Evolutionary conservation across 2,329 filamentous ascomycete genomes (phyloP).

Genomic region (Akanthomyces dipterigenus): DNA sequence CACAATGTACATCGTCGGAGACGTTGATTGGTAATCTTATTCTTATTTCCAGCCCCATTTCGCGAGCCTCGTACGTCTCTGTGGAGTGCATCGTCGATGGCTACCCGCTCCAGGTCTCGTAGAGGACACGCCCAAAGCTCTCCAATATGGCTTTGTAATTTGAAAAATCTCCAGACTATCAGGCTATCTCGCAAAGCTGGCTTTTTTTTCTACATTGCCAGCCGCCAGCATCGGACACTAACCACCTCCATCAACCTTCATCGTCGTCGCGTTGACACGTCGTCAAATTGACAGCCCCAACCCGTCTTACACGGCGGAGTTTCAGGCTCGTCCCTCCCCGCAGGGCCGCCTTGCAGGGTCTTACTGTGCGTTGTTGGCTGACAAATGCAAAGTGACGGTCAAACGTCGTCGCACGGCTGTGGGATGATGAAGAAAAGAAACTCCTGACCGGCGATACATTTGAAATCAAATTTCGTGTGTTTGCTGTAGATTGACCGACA

Average conservation of each 20-base stretch:
- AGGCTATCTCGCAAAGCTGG: not conserved
- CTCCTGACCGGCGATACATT: not conserved
- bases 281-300: not conserved
- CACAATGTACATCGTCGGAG: too few species aligned
- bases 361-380: not conserved
- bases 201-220: not conserved
- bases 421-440: not conserved
- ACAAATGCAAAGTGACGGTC: conserved; percentile 4
- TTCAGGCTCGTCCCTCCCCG: not conserved
- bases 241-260: not conserved
- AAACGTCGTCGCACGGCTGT: not conserved
- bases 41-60: too few species aligned
- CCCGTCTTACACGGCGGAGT: not conserved
- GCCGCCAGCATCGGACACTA: not conserved
- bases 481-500: not conserved
- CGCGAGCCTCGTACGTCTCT: too few species aligned
- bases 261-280: not conserved
- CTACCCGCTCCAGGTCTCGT: too few species aligned
- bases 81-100: too few species aligned
- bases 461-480: not conserved
- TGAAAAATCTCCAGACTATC: too few species aligned
- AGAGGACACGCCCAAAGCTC: too few species aligned
- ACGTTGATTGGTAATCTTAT: too few species aligned
- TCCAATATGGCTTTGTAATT: too few species aligned
- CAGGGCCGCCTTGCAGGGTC: not conserved